phyloP scores from a whole-genome alignment of 2,329 filamentous ascomycete genomes.

The Colletotrichum limetticola region DNA sequence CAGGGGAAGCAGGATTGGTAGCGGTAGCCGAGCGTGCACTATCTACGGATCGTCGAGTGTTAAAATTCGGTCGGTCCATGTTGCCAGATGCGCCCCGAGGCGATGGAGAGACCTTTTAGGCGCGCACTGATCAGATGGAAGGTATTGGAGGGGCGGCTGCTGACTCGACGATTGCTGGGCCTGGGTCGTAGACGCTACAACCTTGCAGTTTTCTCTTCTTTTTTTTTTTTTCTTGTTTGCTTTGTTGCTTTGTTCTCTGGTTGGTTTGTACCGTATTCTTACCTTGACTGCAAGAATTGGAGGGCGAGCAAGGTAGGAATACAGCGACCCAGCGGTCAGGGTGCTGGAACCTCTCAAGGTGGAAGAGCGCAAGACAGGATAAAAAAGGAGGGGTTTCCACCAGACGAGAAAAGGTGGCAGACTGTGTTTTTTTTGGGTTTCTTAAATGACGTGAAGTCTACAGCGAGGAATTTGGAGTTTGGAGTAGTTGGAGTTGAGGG shows the following conservation, averaged over 20 bases:
- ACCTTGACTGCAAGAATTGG: background rate
- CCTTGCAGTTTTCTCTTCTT: slow-evolving; percentile 5
- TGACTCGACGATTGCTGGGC: slow-evolving; percentile 26
- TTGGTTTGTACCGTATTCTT: background rate
- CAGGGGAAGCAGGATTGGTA: slow-evolving; percentile 14
- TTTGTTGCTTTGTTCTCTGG: slow-evolving; percentile 11
- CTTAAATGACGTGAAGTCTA: background rate
- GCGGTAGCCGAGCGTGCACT: slow-evolving; percentile 34
- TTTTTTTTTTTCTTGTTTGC: background rate
- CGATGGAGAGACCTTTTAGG: background rate
- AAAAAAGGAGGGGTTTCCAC: background rate
- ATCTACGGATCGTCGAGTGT: slow-evolving; percentile 39
- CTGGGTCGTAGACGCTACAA: slow-evolving; percentile 5
- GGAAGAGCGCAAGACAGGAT: background rate
- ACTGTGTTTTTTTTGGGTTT: background rate
- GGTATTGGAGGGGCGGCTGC: slow-evolving; percentile 1
- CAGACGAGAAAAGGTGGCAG: background rate
- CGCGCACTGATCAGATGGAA: slow-evolving; percentile 7
- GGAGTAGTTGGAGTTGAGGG: slow-evolving; percentile 3
- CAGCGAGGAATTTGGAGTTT: slow-evolving; percentile 15
- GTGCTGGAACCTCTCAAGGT: background rate
- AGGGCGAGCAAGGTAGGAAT: background rate
- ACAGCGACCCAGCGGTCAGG: background rate
- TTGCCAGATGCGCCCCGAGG: slow-evolving; percentile 18
- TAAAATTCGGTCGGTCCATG: slow-evolving; percentile 41